Evolutionary conservation across 805 yeast species (phyloP), one percentile per base, ranked within the genome.

Genomic region (Debaryomyces maramus): DNA sequence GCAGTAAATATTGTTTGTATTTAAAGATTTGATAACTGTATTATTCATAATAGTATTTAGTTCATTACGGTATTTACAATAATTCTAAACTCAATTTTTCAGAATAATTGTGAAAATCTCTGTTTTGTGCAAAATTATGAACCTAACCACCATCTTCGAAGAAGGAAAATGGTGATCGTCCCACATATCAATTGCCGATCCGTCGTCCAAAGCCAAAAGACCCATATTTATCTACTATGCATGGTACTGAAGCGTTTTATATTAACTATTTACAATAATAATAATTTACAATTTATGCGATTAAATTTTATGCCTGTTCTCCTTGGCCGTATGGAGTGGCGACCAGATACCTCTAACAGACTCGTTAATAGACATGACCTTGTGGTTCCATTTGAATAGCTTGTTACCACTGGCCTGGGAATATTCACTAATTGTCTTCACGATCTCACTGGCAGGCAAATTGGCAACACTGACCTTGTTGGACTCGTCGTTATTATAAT

Each of bases 281-380:
- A 14, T 31, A n/a, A 14, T 28, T 36, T 27, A 32, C 22, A 22
- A 16, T 18, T 9, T 23, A 15, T 21, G 21, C 31, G 10, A 34
- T 43, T 55, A 70, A 39, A 70, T 67, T 43, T 59, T 63, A 47
- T 61, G 67, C 53, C 75, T 67, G 46, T 63, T 48, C n/a, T 51
- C 58, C 56, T 67, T 70, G 29, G 61, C 58, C 36, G 77, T 83
- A 58, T 90, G 97, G 71, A 91, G 73, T 43, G 99, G 99, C 33
- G 97, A 89, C 99, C 99, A 93, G 35, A 93, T 75, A 56, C 99
- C 99, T 74, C 99, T 85, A 13, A 91, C 89, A 41, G 95, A 81
- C 39, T 76, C 78, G 60, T 91, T 93, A 46, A 76, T 65, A 30
- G 95, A 83, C 62, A 81, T 77, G 24, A 93, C 98, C 55, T 64